phyloP scores from a whole-genome alignment of 163 green algal species.

The Volvox carteri region DNA sequence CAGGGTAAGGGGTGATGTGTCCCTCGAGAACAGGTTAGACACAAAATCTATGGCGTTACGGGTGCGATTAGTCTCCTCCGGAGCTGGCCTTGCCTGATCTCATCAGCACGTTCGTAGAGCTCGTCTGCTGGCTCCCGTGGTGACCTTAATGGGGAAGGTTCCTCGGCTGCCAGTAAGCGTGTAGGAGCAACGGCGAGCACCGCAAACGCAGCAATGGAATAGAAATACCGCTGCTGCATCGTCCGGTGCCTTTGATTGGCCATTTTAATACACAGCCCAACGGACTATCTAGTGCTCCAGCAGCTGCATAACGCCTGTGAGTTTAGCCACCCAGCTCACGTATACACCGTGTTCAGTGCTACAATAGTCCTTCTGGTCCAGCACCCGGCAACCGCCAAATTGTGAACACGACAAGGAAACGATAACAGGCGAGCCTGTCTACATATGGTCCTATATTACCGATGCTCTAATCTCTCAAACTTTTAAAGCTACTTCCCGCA shows the following conservation, averaged over 20 bases:
- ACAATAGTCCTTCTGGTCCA: too few relatives aligned
- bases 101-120: slow-evolving; percentile 64
- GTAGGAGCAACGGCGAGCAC: not conserved
- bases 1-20: not conserved
- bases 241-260: not conserved
- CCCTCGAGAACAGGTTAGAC: not conserved
- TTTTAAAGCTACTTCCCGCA: too few relatives aligned
- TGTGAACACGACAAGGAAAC: not conserved
- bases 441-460: too few relatives aligned
- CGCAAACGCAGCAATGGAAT: not conserved
- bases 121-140: slow-evolving; percentile 38
- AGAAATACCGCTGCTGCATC: not conserved
- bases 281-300: not conserved
- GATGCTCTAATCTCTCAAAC: too few relatives aligned
- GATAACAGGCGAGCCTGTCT: not conserved
- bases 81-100: slow-evolving; percentile 59
- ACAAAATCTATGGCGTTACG: not conserved
- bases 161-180: not conserved
- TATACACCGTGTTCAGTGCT: too few relatives aligned
- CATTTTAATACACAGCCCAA: not conserved
- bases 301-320: slow-evolving; percentile 1
- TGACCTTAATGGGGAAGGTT: not conserved
- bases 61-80: too few relatives aligned
- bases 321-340: too few relatives aligned
- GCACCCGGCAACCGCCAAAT: not conserved